Conservation (phyloP, 768 basidiomycete species). For the Leccinum barrowsii region DNA sequence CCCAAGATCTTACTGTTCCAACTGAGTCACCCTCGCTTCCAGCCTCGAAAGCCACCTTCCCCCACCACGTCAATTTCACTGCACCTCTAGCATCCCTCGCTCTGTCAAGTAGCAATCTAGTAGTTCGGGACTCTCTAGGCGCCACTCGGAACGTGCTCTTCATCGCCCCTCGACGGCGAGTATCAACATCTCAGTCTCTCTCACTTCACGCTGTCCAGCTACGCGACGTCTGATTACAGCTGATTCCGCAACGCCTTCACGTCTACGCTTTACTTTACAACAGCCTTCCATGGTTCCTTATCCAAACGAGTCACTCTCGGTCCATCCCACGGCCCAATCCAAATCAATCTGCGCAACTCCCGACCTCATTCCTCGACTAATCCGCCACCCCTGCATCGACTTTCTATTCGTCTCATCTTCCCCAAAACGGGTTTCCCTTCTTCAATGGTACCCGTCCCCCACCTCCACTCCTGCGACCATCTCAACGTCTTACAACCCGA, state of each 20-base stretch:
- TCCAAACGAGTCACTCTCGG: conserved; percentile 2
- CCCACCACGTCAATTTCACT: conserved; percentile 35
- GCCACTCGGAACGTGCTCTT: conserved; percentile 37
- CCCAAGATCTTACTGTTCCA: conserved; percentile 28
- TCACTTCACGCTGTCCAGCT: conserved; percentile 14
- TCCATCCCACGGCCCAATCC: conserved; percentile 10
- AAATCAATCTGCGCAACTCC: conserved; percentile 31
- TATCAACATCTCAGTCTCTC: conserved; percentile 6
- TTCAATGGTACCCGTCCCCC: conserved; percentile 22
- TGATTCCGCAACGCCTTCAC: conserved; percentile 33
- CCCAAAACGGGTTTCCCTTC: conserved; percentile 17
- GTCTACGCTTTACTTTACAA: conserved; percentile 30
- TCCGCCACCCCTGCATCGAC: conserved; percentile 64
- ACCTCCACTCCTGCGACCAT: conserved; percentile 31
- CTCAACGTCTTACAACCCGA: conserved; percentile 10
- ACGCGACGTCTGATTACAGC: conserved; percentile 41
- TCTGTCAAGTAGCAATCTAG: conserved; percentile 20
- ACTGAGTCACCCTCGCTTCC: conserved; percentile 35
- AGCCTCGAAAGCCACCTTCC: conserved; percentile 40
- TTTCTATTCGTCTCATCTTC: conserved; percentile 53
- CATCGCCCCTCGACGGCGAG: conserved; percentile 9
- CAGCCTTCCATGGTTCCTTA: conserved; percentile 15
- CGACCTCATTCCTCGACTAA: conserved; percentile 55
- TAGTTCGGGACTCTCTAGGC: conserved; percentile 38
- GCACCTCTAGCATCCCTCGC: conserved; percentile 11